Base-by-base conservation (phyloP, 257 asterid genomes). In the Scutellaria baicalensis region DNA sequence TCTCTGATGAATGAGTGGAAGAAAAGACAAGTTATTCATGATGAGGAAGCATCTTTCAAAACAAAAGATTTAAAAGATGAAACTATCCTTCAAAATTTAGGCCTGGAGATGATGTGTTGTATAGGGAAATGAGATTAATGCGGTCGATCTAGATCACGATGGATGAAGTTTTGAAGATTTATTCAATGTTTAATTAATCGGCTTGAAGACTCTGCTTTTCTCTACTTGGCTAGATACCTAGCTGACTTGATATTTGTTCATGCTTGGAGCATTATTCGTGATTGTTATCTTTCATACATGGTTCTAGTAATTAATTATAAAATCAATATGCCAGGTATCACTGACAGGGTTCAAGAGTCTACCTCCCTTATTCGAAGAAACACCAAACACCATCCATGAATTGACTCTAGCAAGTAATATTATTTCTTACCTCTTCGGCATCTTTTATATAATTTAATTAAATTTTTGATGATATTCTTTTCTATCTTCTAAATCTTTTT, bases 331-430 rank as follows among this genome's bases (percentile, higher is more conserved):
- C 72, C 81, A 85, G 91, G 88, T 86, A 71, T 42, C 13, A 6
- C 72, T 84, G 82, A 81, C 85, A 13, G 80, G 75, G 52, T 84
- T 83, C 77, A 81, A 66, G 84, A 86, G 89, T 71, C 80, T 86
- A 23, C 89, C 92, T 68, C 92, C 92, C 3, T 71, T 86, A 21
- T 79, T 81, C 68, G 80, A 79, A 79, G 71, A 79, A 35, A 81
- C 87, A 9, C 89, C 89, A 59, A 81, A 78, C 66, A 84, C 87
- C 9, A 45, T 76, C 77, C 79, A 79, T n/a, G 92, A 83, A 69
- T 49, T 80, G 80, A 77, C 87, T 10, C 75, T 86, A 60, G 92
- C 92, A 75, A 83, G 92, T 86, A 81, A 64, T 75, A 31, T 57
- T 65, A 63, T 17, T 16, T 23, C 70, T 35, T 44, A 13, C 45